Evolutionary conservation across 139 green algal species (phyloP), one percentile per base, ranked within the genome.

Genomic region (Micractinium sp.): DNA sequence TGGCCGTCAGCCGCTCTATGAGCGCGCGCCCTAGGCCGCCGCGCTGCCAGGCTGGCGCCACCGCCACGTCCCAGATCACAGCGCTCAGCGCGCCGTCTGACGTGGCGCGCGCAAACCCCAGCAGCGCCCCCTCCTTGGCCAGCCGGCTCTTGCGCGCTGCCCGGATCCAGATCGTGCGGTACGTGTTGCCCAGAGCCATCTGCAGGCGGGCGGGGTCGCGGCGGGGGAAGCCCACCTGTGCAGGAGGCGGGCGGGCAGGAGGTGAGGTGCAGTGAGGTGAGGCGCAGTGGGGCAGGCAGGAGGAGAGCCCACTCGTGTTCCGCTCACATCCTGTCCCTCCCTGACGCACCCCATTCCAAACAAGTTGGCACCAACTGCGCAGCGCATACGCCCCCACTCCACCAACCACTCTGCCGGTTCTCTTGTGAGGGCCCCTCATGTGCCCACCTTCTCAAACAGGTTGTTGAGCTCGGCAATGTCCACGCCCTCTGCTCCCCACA

Each of bases 11-110:
- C 19, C 96, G 91, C 93, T 99, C 96, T 80, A 99, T 94, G 36
- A 98, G 69, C 0, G 89, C 96, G 18, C 96, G 81, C 0, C 96
- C 96, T 47, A 98, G 90, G 0, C 96, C 96, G 0, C 56, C 83
- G 9, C 95, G 92, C 91, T 98, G 96, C 96, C 96, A 98, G 3
- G 95, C 91, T 4, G 96, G 96, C 19, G 90, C 61, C 19, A 95
- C 96, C 41, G 96, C 95, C 80, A 98, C 96, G 89, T 98, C 96
- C 96, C 94, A 98, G 76, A 98, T 97, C 16, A 95, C 97, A 25
- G 96, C 96, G 15, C 87, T 93, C 33, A 98, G 89, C 23, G 92
- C 93, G 36, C 95, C 94, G 82, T 98, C 96, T 35, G 22, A 95
- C n/a, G 96, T 98, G 85, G 96, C 96, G 3, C 96, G 93, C 2